Base-by-base conservation (phyloP, 2,329 filamentous ascomycete species). In the Aschersonia sp. region DNA sequence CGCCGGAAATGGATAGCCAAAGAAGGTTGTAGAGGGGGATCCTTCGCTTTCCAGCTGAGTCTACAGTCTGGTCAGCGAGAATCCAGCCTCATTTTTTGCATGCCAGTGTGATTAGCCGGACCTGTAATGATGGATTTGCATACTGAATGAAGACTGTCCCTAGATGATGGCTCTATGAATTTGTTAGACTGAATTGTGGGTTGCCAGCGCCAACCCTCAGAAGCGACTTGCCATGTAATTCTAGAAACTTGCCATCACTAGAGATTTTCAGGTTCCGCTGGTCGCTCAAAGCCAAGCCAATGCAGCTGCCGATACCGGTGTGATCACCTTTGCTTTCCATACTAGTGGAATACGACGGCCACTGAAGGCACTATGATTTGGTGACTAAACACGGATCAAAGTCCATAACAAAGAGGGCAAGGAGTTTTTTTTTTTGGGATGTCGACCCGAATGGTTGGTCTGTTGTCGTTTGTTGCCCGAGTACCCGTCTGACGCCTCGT, bases 21-120 rank as follows among this genome's bases (percentile, higher is more conserved):
- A 95, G 79, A 51, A 95, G 68, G 60, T 94, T 84, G 67, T 86
- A 89, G 51, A 87, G 82, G 2, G 85, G 81, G 32, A 95, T 83
- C 5, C 57, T 56, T 29, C 61, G 53, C 9, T 55, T 58, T 7
- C 53, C 48, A 43, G 49, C 45, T n/a, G 51, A 49, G 46, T 54
- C 61, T 63, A 45, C 32, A 32, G 41, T 37, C 14, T 8, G 32
- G 48, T 48, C 39, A 52, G 50, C 48, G 39, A 32, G 40, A 14
- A 8, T 29, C 40, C 9, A 29, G 7, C 7, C n/a, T 39, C 42
- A 31, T 12, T 22, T 40, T 31, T 31, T 14, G 7, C 11, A 11
- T 44, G 30, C 14, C 11, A 39, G 8, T 9, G 32, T 14, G 11
- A 30, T 4, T 22, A 9, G 11, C 22, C 43, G 35, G 32, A 51